Conservation (phyloP, 2,329 filamentous ascomycete genomes). For the Penicillium hesseltinei region DNA sequence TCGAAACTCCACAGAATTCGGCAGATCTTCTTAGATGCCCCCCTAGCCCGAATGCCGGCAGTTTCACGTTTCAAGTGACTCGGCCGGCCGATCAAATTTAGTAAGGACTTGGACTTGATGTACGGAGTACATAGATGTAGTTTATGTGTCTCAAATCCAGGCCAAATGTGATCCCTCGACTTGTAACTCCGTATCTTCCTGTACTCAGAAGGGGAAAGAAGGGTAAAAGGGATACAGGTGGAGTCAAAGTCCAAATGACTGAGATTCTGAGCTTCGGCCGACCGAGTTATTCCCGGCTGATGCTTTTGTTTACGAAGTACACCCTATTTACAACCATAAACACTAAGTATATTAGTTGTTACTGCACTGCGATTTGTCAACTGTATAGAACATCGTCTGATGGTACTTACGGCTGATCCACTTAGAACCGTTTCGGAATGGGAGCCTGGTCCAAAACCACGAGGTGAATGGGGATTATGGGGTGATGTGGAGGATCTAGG, state of each 20-base stretch:
- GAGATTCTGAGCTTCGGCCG: neutral
- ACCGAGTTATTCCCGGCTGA: constrained; percentile 2
- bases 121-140: neutral
- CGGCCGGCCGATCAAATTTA: neutral
- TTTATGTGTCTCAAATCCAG: neutral
- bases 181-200: too few relatives aligned
- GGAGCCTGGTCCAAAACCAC: neutral
- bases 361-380: neutral
- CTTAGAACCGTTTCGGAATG: neutral
- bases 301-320: neutral
- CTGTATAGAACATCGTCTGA: neutral
- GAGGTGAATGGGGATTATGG: neutral
- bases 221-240: too few relatives aligned
- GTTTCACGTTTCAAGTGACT: neutral
- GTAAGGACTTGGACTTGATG: too few relatives aligned
- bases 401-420: neutral
- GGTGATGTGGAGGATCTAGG: neutral
- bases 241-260: too few relatives aligned
- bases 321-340: too few relatives aligned
- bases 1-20: neutral
- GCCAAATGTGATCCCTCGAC: neutral
- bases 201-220: too few relatives aligned
- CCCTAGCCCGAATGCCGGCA: neutral
- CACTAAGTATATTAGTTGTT: neutral
- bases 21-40: neutral